phyloP scores from a whole-genome alignment of 2,329 filamentous ascomycete species.

The Myriosclerotinia scirpicola region DNA sequence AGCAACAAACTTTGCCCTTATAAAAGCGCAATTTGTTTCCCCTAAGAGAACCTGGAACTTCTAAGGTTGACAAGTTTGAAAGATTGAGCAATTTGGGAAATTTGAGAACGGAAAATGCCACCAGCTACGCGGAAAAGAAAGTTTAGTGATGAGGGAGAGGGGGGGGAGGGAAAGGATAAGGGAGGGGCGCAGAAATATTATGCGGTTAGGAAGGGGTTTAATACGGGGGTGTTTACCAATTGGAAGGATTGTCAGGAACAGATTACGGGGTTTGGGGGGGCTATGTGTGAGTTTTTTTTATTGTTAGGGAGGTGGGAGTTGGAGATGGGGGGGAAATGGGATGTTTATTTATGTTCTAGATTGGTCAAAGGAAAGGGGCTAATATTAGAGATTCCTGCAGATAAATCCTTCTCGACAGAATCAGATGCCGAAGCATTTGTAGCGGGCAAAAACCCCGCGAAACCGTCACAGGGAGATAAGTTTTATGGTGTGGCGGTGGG shows the following conservation, averaged over 20 bases:
- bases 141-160: conserved; percentile 24
- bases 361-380: not conserved
- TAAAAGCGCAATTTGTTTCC: no score
- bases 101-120: conserved; percentile 24
- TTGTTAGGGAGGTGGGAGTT: not conserved
- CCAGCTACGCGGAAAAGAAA: conserved; percentile 37
- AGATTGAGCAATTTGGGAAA: not conserved
- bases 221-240: conserved; percentile 60
- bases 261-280: conserved; percentile 61
- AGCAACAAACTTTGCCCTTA: no score
- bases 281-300: conserved; percentile 58
- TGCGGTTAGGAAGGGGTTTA: conserved; percentile 57
- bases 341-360: conserved; percentile 18
- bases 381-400: conserved; percentile 46
- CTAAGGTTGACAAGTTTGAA: no score
- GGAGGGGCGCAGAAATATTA: conserved; percentile 49
- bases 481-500: conserved; percentile 64
- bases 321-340: not conserved
- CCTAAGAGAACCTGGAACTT: no score
- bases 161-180: not conserved
- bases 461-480: conserved; percentile 40
- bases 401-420: conserved; percentile 73
- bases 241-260: conserved; percentile 63
- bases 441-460: conserved; percentile 53
- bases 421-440: conserved; percentile 80